Evolutionary conservation across 768 basidiomycete species (phyloP).

Genomic region (Pulveroboletus frians): DNA sequence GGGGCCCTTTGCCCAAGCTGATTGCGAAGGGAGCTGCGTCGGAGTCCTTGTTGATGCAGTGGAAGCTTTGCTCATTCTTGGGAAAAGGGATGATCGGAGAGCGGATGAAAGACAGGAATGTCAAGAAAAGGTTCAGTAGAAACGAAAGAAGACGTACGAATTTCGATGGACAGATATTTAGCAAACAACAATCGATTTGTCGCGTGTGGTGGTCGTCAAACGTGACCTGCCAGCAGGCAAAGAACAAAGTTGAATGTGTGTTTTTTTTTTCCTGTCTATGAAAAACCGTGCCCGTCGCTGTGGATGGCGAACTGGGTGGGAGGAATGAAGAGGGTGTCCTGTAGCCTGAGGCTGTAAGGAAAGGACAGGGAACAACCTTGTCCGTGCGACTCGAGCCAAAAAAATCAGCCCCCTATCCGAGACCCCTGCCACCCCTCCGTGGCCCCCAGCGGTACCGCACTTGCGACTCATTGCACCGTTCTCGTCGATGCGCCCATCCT

Average conservation of each 20-base stretch:
- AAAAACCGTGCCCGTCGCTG: constrained; percentile 33
- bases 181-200: constrained; percentile 47
- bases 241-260: constrained; percentile 50
- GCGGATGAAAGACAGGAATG: not conserved
- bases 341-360: constrained; percentile 36
- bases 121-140: constrained; percentile 3
- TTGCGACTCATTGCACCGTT: constrained; percentile 2
- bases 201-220: constrained; percentile 77
- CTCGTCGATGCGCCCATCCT: not conserved
- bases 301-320: constrained; percentile 31
- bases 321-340: constrained; percentile 23
- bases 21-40: constrained; percentile 70
- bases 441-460: constrained; percentile 13
- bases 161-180: constrained; percentile 41
- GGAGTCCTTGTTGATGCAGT: constrained; percentile 69
- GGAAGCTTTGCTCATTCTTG: constrained; percentile 92
- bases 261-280: constrained; percentile 37
- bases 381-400: constrained; percentile 32
- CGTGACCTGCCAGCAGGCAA: constrained; percentile 91
- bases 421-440: constrained; percentile 25
- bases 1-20: constrained; percentile 90
- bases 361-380: constrained; percentile 32
- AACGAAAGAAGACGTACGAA: constrained; percentile 35
- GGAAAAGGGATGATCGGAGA: constrained; percentile 10
- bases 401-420: constrained; percentile 22